These are phyloP conservation scores for Lyophyllum decastes DNA, from an alignment of 768 basidiomycete species.

Conservation along the genomic window DNA sequence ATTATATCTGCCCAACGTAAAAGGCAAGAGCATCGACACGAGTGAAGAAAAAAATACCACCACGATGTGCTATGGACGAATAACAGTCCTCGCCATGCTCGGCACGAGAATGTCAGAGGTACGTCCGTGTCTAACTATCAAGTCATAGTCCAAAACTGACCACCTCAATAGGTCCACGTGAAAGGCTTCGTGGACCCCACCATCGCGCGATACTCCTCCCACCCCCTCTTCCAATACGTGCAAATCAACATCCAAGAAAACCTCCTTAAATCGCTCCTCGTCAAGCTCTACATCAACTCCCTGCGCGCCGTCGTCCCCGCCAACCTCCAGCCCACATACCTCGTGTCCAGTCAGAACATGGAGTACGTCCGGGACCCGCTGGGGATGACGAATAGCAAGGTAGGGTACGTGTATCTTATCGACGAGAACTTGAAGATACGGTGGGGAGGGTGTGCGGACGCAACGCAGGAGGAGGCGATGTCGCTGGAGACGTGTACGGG, in stretches of 20 bases:
- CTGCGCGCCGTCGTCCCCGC: constrained; percentile 68
- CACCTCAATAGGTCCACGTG: constrained; percentile 58
- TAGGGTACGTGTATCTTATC: constrained; percentile 91
- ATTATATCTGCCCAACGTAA: constrained; percentile 86
- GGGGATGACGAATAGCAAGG: constrained; percentile 85
- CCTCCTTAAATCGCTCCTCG: constrained; percentile 85
- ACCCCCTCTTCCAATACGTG: constrained; percentile 70
- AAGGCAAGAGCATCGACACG: constrained; percentile 66
- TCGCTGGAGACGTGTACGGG: constrained; percentile 69
- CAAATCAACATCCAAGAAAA: constrained; percentile 97
- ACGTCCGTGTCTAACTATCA: neutral
- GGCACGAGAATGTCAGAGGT: constrained; percentile 89
- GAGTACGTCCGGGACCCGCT: constrained; percentile 84
- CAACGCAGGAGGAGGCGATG: constrained; percentile 69
- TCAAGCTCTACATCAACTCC: constrained; percentile 78
- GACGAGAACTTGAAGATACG: constrained; percentile 84
- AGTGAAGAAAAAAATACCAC: constrained; percentile 70
- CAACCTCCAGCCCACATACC: constrained; percentile 67
- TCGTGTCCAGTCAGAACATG: constrained; percentile 82
- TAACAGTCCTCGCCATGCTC: constrained; percentile 83
- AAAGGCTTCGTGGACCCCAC: constrained; percentile 68
- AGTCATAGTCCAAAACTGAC: neutral
- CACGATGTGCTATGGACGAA: constrained; percentile 69
- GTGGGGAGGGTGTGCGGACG: constrained; percentile 92
- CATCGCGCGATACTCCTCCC: constrained; percentile 46